phyloP scores from a whole-genome alignment of 2,329 filamentous ascomycete species.

The Sclerotinia spermophila region DNA sequence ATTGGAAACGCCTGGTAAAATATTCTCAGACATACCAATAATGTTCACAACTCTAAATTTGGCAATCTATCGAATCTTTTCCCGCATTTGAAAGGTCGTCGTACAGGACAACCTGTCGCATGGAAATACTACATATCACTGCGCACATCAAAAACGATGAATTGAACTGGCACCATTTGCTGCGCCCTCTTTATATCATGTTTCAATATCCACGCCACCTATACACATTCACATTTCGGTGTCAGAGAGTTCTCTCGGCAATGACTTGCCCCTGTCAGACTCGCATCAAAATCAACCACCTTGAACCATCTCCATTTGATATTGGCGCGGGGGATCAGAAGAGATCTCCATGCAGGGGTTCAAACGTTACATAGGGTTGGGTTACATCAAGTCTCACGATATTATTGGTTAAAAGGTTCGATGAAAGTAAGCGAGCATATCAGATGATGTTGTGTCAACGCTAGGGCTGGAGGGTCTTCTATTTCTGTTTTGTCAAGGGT shows the following conservation, averaged over 20 bases:
- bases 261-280: neutral
- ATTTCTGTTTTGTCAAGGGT: neutral
- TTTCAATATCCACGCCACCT: slow-evolving; percentile 5
- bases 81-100: neutral
- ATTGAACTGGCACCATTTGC: neutral
- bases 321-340: slow-evolving; percentile 9
- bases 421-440: slow-evolving; percentile 10
- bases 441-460: neutral
- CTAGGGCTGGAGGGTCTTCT: neutral
- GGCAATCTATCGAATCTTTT: neutral
- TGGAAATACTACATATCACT: neutral
- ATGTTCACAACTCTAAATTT: neutral
- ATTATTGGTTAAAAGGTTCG: neutral
- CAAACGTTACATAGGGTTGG: neutral
- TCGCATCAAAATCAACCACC: neutral
- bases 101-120: neutral
- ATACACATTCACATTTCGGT: neutral
- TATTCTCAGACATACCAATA: neutral
- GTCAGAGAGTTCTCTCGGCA: neutral
- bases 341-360: neutral
- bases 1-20: neutral
- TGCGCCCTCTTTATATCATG: slow-evolving; percentile 7
- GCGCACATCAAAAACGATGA: neutral
- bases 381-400: neutral
- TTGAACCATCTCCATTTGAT: neutral